Base-by-base conservation (phyloP, 2,329 filamentous ascomycete species). In the Fusarium abutilonis region DNA sequence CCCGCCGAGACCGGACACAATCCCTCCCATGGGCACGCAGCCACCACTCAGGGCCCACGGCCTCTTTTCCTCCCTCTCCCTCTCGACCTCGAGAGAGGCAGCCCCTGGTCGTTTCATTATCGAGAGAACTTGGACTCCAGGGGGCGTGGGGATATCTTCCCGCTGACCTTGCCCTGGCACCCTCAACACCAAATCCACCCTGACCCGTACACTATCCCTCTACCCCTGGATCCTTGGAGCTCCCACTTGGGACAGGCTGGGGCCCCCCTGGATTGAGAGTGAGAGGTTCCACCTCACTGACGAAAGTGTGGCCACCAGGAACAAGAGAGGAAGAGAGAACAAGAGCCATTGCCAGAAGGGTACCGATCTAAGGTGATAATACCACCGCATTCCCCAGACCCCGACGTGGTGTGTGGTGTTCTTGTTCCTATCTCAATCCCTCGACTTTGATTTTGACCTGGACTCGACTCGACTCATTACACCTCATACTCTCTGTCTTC, bases 351-450 rank as follows among this genome's bases (percentile, higher is more conserved):
- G 47, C 11, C 57, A 65, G 47, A 46, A 58, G 55, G 55, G 56
- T 51, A 57, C 62, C 54, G 56, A 57, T 34, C 44, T 60, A 66
- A 71, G 65, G 68, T 71, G 66, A 70, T 70, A 70, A 70, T 65
- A 70, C 68, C 59, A 66, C 68, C 51, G 58, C 63, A 56, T 64
- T 70, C 68, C 68, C 68, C 68, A 71, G 60, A 60, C 64, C 66
- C 63, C 46, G 43, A 63, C 51, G 46, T 59, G 43, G 51, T 52
- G 61, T 52, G 56, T 47, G 44, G 39, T 52, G 47, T 44, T 49
- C 49, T 51, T 62, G 52, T 49, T 69, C 61, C 28, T 45, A 65
- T 55, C 48, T 67, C 42, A 49, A 59, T 52, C 55, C 46, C 58
- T 66, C 62, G 49, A 56, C 45, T 35, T 28, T n/a, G 49, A 56